phyloP scores from a whole-genome alignment of 2,329 filamentous ascomycete genomes.

The Akanthomyces muscarius region DNA sequence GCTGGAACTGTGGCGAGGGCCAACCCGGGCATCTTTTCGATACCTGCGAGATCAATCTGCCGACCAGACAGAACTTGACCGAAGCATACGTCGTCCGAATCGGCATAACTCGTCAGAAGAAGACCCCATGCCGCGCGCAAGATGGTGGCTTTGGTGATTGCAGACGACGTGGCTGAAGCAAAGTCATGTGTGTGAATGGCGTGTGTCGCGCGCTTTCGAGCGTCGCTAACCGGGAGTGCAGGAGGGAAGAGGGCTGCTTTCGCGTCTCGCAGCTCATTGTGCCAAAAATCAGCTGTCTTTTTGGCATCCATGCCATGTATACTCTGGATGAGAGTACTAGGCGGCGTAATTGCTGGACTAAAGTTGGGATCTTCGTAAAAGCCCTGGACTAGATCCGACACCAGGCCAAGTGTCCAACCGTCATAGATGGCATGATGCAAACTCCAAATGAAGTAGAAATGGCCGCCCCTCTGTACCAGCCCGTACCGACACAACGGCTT shows the following conservation, averaged over 20 bases:
- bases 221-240: background rate
- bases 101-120: constrained; percentile 44
- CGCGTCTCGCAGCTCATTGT: background rate
- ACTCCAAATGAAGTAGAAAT: background rate
- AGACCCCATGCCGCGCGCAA: constrained; percentile 44
- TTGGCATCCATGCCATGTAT: background rate
- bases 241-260: background rate
- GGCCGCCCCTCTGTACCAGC: background rate
- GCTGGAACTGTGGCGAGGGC: constrained; percentile 53
- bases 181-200: background rate
- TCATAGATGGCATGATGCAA: constrained; percentile 1
- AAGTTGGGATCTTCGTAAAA: background rate
- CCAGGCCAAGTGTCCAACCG: background rate
- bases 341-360: background rate
- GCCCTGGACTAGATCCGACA: background rate
- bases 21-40: constrained; percentile 49
- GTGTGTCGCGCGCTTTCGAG: background rate
- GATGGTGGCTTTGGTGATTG: background rate
- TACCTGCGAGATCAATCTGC: constrained; percentile 36
- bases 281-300: background rate
- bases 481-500: background rate
- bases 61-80: constrained; percentile 53
- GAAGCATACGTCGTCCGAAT: constrained; percentile 46
- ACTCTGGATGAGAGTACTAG: background rate
- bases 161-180: background rate